Evolutionary conservation across 2,329 filamentous ascomycete species (phyloP).

Genomic region (Fusarium sp.): DNA sequence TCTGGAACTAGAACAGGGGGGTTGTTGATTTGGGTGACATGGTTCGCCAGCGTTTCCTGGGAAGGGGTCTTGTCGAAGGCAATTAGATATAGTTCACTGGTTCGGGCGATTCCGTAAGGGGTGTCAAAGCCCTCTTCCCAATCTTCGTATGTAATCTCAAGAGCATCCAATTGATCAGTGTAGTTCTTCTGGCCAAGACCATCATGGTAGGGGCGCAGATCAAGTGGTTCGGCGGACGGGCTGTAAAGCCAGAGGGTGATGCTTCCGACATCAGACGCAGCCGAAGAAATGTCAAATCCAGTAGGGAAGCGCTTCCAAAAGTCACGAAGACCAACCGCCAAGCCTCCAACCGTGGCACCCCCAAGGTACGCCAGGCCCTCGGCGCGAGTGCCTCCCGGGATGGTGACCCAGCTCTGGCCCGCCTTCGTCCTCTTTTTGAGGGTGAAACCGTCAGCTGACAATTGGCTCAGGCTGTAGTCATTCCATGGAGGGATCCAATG

Average conservation of each 20-base stretch:
- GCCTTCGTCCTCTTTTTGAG: constrained; percentile 71
- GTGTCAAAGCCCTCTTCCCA: constrained; percentile 68
- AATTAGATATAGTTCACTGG: constrained; percentile 68
- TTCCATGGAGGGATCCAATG: constrained; percentile 71
- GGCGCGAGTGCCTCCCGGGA: constrained; percentile 67
- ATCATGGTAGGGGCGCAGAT: constrained; percentile 70
- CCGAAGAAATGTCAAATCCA: constrained; percentile 67
- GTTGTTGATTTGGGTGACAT: constrained; percentile 62
- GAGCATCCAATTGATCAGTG: constrained; percentile 68
- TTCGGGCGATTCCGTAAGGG: constrained; percentile 69
- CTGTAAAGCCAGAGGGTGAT: constrained; percentile 73
- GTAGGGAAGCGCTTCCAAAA: constrained; percentile 75
- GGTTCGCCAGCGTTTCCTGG: constrained; percentile 58
- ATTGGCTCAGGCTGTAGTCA: constrained; percentile 68
- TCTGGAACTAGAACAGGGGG: constrained; percentile 66
- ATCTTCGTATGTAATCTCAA: constrained; percentile 75
- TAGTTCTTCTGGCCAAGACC: constrained; percentile 69
- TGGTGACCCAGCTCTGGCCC: constrained; percentile 70
- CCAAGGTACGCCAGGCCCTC: constrained; percentile 71
- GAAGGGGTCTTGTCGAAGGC: constrained; percentile 67
- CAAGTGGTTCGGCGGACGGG: constrained; percentile 67
- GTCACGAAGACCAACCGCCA: constrained; percentile 69
- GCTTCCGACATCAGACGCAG: constrained; percentile 62
- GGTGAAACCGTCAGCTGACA: constrained; percentile 71
- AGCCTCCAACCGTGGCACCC: constrained; percentile 67